Percentiles rank a stretch among this genome's conserved stretches.
Evolutionary conservation across 2,329 filamentous ascomycete genomes (phyloP).

Genomic region (Aureobasidium namibiae): DNA sequence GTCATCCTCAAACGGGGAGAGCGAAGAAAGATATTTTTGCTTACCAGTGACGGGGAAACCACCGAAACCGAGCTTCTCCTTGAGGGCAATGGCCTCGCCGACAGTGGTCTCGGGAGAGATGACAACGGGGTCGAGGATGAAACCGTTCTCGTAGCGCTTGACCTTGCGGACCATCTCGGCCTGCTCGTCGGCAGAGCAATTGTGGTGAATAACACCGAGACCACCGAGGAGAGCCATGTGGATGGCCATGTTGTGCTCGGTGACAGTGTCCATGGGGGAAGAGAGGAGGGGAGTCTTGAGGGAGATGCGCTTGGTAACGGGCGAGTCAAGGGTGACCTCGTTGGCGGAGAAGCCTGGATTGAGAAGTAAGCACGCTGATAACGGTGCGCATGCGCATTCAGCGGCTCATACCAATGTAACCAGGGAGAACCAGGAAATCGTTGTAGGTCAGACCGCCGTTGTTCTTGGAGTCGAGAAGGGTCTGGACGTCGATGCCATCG

Average conservation of each 20-base stretch:
- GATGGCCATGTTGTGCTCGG: constrained; percentile 98
- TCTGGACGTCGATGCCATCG: constrained; percentile 82
- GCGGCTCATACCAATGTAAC: constrained; percentile 67
- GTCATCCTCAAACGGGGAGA: constrained; percentile 57
- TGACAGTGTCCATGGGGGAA: constrained; percentile 99
- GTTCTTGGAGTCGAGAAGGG: constrained; percentile 82
- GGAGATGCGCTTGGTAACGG: constrained; percentile 88
- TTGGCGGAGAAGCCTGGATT: constrained; percentile 74
- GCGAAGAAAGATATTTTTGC: constrained; percentile 31
- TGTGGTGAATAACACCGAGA: constrained; percentile 95
- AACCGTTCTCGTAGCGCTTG: constrained; percentile 98
- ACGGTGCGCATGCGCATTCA: constrained; percentile 12
- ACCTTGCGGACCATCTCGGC: constrained; percentile 99
- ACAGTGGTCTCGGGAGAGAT: constrained; percentile 82
- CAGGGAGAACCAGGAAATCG: constrained; percentile 92
- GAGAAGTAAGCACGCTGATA: constrained; percentile 19
- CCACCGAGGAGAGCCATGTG: constrained; percentile 87
- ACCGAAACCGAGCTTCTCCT: constrained; percentile 97
- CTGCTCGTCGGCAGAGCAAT: constrained; percentile 95
- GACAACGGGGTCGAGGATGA: constrained; percentile 93
- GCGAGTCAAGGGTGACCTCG: constrained; percentile 78
- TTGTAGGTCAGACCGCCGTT: constrained; percentile 97
- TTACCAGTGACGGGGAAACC: constrained; percentile 97
- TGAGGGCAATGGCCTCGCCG: constrained; percentile 80
- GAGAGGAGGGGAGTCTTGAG: constrained; percentile 96